Conservation (phyloP, 2,329 filamentous ascomycete species). For the Monilinia laxa region DNA sequence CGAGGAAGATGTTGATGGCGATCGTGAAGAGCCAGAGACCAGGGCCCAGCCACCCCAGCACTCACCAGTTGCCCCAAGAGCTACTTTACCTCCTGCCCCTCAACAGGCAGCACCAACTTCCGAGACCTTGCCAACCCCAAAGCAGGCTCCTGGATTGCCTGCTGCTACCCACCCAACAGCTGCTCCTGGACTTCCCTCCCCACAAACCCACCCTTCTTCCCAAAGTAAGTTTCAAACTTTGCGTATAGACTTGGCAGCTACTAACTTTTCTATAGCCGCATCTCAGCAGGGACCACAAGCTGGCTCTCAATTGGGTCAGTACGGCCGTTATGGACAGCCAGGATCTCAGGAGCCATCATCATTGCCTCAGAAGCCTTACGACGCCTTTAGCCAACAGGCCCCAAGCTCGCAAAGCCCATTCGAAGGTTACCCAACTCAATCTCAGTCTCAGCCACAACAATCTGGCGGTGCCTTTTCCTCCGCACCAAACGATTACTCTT, state of each 20-base stretch:
- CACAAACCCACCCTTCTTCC: slow-evolving; percentile 41
- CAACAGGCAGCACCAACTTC: slow-evolving; percentile 54
- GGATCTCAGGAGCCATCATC: slow-evolving; percentile 59
- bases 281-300: slow-evolving; percentile 39
- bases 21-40: slow-evolving; percentile 93
- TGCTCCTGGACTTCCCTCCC: slow-evolving; percentile 41
- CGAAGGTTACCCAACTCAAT: slow-evolving; percentile 59
- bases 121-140: slow-evolving; percentile 53
- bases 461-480: slow-evolving; percentile 69
- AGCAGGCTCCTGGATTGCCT: slow-evolving; percentile 49
- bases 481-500: slow-evolving; percentile 75
- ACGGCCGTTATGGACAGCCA: slow-evolving; percentile 66
- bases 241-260: not conserved
- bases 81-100: slow-evolving; percentile 75
- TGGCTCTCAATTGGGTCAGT: slow-evolving; percentile 51
- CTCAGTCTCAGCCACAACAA: slow-evolving; percentile 57
- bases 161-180: slow-evolving; percentile 47
- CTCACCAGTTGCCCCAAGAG: slow-evolving; percentile 82
- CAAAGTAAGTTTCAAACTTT: slow-evolving; percentile 38
- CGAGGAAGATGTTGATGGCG: slow-evolving; percentile 88
- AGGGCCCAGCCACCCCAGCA: slow-evolving; percentile 90
- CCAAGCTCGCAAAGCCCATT: slow-evolving; percentile 57
- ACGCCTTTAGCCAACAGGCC: slow-evolving; percentile 79
- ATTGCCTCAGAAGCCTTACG: slow-evolving; percentile 76
- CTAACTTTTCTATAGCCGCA: slow-evolving; percentile 14